Evolutionary conservation across 768 basidiomycete genomes (phyloP), one percentile per base, ranked within the genome.

Genomic region (Termitomyces bulborhizus): DNA sequence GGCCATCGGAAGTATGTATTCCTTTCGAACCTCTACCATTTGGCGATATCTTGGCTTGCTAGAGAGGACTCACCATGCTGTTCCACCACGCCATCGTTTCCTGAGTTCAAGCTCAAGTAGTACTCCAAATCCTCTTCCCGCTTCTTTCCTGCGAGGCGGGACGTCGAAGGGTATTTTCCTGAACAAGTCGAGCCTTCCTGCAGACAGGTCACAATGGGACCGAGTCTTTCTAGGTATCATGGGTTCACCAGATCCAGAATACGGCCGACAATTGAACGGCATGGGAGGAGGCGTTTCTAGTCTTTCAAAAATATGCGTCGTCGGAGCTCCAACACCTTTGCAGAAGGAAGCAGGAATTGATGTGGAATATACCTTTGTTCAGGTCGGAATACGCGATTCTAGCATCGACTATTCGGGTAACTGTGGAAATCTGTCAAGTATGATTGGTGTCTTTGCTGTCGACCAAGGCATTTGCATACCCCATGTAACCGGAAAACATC

Each of bases 251-350:
- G 89, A 92, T 62, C 75, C 82, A 2, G 71, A 77, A 53, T 71
- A 87, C 60, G 81, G 80, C 1, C 73, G 86, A 15, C 89, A 92
- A 67, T 73, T 90, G 13, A 84, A 92, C 60, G 89, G 89, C 11
- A 88, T 90, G 85, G 89, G 89, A 8, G 87, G 89, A 6, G 89
- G 89, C 3, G 70, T 87, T 8, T 86, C 84, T 15, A 87, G 84
- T 54, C 75, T 88, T 6, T 88, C 86, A 36, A 92, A 92, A 64
- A 79, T 90, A 15, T 82, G 80, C 60, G 78, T 91, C 45, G 82
- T 90, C 3, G 80, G 76, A 6, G 54, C 73, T 43, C 75, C 85
- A 6, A 73, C 79, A 0, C 62, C 68, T 1, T 68, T 66, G 11
- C 79, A 79, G 53, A 63, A 65, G 49, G 67, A 69, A 1, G 53